A percentile compares a stretch with the other conserved stretches of the same genome.
Conservation (phyloP, 2,329 filamentous ascomycete genomes). For the Cladorrhinum sp. region DNA sequence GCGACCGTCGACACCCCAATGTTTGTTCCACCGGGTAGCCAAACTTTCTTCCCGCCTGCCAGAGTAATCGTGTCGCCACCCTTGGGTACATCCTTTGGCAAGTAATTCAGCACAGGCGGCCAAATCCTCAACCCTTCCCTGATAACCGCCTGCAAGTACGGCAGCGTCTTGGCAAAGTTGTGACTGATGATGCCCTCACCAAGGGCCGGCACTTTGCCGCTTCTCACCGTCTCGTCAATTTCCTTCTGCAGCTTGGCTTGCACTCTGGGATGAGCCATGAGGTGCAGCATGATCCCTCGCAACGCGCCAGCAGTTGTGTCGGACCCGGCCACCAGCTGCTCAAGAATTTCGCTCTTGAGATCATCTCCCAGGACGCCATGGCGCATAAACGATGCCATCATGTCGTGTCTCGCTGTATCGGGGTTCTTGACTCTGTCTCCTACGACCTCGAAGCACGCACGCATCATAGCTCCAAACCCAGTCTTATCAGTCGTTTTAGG, state of each 20-base stretch:
- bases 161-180: constrained; percentile 28
- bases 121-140: constrained; percentile 38
- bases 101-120: constrained; percentile 30
- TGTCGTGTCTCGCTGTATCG: constrained; percentile 25
- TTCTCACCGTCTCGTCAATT: constrained; percentile 16
- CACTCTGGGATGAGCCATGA: constrained; percentile 19
- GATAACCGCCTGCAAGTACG: constrained; percentile 40
- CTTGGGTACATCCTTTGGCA: constrained; percentile 30
- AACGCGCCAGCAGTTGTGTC: constrained; percentile 22
- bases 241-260: constrained; percentile 19
- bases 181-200: constrained; percentile 9
- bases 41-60: constrained; percentile 31
- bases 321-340: constrained; percentile 21
- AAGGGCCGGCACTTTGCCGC: background rate
- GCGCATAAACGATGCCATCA: constrained; percentile 33
- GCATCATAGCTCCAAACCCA: constrained; percentile 37
- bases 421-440: constrained; percentile 27
- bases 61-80: constrained; percentile 31
- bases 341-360: constrained; percentile 21
- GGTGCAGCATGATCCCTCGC: constrained; percentile 17
- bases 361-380: constrained; percentile 29
- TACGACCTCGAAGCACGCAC: constrained; percentile 29
- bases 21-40: constrained; percentile 37
- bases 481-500: constrained; percentile 31
- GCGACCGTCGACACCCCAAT: constrained; percentile 38